These are phyloP conservation scores for Lanmaoa rubissima DNA, from an alignment of 768 basidiomycete species.

Conservation along the genomic window DNA sequence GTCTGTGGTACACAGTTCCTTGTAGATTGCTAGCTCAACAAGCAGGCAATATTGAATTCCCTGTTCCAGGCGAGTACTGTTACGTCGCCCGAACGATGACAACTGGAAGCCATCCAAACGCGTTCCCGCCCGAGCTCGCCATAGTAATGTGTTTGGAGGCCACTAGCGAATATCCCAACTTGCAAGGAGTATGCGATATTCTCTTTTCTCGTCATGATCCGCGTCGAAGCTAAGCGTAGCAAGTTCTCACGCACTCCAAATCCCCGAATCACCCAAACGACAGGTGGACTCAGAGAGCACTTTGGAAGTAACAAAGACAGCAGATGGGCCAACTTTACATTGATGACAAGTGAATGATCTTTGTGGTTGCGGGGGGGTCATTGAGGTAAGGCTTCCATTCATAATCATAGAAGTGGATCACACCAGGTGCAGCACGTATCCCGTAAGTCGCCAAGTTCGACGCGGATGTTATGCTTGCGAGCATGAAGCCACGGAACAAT, in stretches of 20 bases:
- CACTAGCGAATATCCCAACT: slow-evolving; percentile 2
- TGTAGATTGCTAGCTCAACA: background rate
- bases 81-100: background rate
- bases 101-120: slow-evolving; percentile 2
- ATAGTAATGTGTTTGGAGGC: background rate
- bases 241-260: background rate
- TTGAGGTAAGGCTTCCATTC: slow-evolving; percentile 4
- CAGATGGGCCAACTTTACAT: background rate
- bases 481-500: background rate
- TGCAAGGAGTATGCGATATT: background rate
- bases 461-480: too few species aligned
- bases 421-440: background rate
- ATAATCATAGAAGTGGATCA: slow-evolving; percentile 6
- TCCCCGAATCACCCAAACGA: background rate
- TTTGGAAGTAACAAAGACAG: background rate
- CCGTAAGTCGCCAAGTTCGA: too few species aligned
- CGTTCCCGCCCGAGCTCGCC: background rate
- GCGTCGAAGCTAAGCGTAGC: slow-evolving; percentile 4
- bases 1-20: background rate
- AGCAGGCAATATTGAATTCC: background rate
- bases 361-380: background rate
- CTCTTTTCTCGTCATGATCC: background rate
- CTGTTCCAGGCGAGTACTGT: slow-evolving; percentile 4
- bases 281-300: background rate
- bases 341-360: background rate